Percentiles rank a stretch among this genome's conserved stretches.
Evolutionary conservation across 1,139 yeast species (phyloP).

Genomic region (Yamadazyma blattariae): DNA sequence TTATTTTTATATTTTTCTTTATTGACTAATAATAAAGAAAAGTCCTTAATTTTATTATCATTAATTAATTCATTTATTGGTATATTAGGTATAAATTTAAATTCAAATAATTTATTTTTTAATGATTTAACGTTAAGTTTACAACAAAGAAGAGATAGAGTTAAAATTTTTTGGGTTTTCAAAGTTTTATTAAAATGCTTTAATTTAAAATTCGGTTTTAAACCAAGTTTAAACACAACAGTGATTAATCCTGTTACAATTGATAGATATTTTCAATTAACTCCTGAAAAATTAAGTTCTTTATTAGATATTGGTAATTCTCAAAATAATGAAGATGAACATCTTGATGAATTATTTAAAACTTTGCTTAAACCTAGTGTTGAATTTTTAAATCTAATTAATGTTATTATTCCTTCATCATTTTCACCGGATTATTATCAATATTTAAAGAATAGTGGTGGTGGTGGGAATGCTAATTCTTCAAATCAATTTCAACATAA

Average conservation of each 20-base stretch:
- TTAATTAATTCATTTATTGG: conserved; percentile 47
- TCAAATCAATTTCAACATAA: conserved; percentile 14
- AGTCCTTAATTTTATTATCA: conserved; percentile 41
- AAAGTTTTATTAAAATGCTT: conserved; percentile 51
- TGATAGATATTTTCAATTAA: conserved; percentile 45
- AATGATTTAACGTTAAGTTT: conserved; percentile 40
- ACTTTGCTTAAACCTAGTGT: conserved; percentile 43
- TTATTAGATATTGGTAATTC: conserved; percentile 21
- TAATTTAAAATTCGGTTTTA: conserved; percentile 48
- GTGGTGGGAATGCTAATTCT: conserved; percentile 16
- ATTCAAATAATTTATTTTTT: conserved; percentile 44
- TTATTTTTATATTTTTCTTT: conserved; percentile 43
- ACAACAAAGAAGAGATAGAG: conserved; percentile 46
- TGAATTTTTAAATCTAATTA: conserved; percentile 44
- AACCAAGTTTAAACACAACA: conserved; percentile 47
- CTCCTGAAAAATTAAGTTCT: conserved; percentile 44
- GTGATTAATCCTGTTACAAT: conserved; percentile 51
- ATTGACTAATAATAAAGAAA: conserved; percentile 46
- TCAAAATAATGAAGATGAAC: conserved; percentile 10
- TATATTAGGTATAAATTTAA: conserved; percentile 45
- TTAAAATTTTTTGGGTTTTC: conserved; percentile 61
- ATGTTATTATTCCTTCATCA: conserved; percentile 48
- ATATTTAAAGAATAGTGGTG: conserved; percentile 36
- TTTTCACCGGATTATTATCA: conserved; percentile 50
- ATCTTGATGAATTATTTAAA: conserved; percentile 33